These are phyloP conservation scores for Wickerhamomyces rabaulensis DNA, from an alignment of 805 yeast species.

Conservation along the genomic window DNA sequence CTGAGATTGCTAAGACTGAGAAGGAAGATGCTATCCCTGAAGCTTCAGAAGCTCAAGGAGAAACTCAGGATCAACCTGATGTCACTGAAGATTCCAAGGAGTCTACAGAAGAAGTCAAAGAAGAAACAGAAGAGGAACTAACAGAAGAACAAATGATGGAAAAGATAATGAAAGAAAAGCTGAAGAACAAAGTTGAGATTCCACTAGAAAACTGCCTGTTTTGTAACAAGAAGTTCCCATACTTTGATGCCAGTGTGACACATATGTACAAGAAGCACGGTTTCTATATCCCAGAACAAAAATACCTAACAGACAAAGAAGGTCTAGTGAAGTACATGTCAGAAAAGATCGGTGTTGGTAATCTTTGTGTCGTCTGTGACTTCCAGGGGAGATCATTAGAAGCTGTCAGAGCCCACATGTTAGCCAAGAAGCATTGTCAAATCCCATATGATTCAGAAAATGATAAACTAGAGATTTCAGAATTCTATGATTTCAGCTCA, in stretches of 20 bases:
- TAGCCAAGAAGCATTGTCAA: constrained; percentile 77
- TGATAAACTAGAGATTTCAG: constrained; percentile 83
- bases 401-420: constrained; percentile 90
- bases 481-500: constrained; percentile 82
- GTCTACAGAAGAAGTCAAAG: constrained; percentile 5
- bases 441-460: constrained; percentile 85
- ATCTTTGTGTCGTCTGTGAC: constrained; percentile 77
- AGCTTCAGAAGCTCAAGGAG: constrained; percentile 1
- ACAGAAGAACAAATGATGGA: constrained; percentile 35
- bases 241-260: constrained; percentile 47
- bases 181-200: constrained; percentile 37
- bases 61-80: constrained; percentile 1
- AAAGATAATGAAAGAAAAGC: constrained; percentile 31
- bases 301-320: constrained; percentile 58
- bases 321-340: constrained; percentile 78
- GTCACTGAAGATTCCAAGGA: constrained; percentile 5
- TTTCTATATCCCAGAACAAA: constrained; percentile 80
- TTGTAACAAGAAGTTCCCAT: constrained; percentile 41
- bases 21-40: not conserved
- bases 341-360: constrained; percentile 90
- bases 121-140: constrained; percentile 21
- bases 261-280: constrained; percentile 84
- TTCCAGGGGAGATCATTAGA: constrained; percentile 83
- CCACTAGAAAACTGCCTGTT: constrained; percentile 50
- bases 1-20: not conserved